These are phyloP conservation scores for Angomonas ambiguus DNA, from an alignment of 208 protist genomes.

Conservation along the genomic window DNA sequence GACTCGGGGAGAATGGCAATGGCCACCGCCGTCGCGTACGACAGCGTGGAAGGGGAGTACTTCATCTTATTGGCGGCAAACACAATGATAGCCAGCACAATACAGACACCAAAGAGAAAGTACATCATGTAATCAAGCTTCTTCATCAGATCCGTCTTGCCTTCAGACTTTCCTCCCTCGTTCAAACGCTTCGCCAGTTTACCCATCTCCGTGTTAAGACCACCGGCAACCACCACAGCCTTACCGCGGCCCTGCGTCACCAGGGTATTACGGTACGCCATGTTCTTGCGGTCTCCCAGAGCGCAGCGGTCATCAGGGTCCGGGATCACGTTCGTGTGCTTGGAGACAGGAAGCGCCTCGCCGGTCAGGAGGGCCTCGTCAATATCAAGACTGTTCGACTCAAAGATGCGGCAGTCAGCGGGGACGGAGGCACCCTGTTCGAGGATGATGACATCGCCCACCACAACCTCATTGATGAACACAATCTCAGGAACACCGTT, in stretches of 20 bases:
- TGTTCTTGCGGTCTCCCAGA: constrained; percentile 89
- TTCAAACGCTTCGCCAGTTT: constrained; percentile 72
- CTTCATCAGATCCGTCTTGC: constrained; percentile 71
- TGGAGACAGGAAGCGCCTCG: constrained; percentile 82
- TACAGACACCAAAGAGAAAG: constrained; percentile 74
- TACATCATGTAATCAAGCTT: constrained; percentile 90
- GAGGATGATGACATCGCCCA: constrained; percentile 95
- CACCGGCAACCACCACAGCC: constrained; percentile 70
- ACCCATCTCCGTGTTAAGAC: constrained; percentile 85
- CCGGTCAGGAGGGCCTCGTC: constrained; percentile 94
- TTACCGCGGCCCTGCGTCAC: constrained; percentile 83
- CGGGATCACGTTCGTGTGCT: constrained; percentile 76
- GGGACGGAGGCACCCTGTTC: constrained; percentile 89
- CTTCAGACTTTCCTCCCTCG: constrained; percentile 21
- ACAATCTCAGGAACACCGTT: constrained; percentile 85
- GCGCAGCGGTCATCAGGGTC: constrained; percentile 63
- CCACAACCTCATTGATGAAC: constrained; percentile 92
- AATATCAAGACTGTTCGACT: constrained; percentile 71
- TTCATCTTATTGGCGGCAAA: constrained; percentile 77
- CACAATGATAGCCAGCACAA: constrained; percentile 71
- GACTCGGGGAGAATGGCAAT: constrained; percentile 90
- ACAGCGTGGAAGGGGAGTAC: constrained; percentile 55
- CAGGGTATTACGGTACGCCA: constrained; percentile 84
- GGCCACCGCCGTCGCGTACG: constrained; percentile 76
- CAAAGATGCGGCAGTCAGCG: constrained; percentile 94